Evolutionary conservation across 495 filamentous ascomycete species (phyloP), one percentile per base, ranked within the genome.

Genomic region (Penicillium manginii): DNA sequence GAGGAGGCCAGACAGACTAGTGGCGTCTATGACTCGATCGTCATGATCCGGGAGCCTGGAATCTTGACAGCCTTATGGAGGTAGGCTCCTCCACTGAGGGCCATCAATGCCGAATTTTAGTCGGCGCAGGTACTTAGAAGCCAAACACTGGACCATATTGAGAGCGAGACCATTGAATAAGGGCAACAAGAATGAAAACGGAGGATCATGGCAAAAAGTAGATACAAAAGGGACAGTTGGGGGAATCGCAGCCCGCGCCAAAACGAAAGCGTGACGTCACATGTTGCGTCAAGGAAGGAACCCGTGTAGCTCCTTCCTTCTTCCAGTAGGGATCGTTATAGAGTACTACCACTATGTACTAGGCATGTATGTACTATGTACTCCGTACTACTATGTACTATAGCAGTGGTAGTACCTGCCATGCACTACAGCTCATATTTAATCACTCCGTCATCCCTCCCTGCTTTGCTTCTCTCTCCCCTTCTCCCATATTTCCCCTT

Each of bases 211-310:
- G 35, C 35, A 12, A n/a, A n/a, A 39, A 9, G 10, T 39, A 3
- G 35, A 14, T 3, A 12, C 33, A 37, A 10, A 4, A 11, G 18
- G 43, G 21, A 15, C 45, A 47, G 23, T 53, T 53, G 50, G 4
- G 33, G 50, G 50, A 23, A 53, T 23, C 19, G 50, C 50, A 21
- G 37, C 42, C 50, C 50, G 50, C 33, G 29, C 21, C 21, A 14
- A 8, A 52, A 67, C 62, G 62, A 61, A 57, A 65, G 33, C 53
- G 50, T 70, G 67, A 70, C 67, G 64, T 70, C 64, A 70, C 55
- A 14, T 55, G 52, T 33, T 53, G 50, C 50, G n/a, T 53, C 32
- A 23, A 39, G 37, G 21, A 53, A 39, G 18, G 19, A 39, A 51
- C 19, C 10, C 10, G 45, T 11, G 45, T 47, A 26, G 50, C 40